Evolutionary conservation across 2,329 filamentous ascomycete genomes (phyloP), one percentile per base, ranked within the genome.

Genomic region (Penicillium frequentans): DNA sequence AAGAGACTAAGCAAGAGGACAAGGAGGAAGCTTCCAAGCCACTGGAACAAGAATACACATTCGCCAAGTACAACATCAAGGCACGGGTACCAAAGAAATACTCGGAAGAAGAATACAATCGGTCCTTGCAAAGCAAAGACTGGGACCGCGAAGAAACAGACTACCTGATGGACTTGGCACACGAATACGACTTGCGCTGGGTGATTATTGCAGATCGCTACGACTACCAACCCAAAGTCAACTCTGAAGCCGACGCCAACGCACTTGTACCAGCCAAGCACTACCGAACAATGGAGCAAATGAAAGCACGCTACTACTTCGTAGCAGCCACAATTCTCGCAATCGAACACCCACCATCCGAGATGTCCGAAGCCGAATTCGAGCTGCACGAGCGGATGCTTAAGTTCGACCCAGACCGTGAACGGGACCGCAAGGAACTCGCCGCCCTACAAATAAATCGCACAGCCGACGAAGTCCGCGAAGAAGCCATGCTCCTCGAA

Each of bases 101-200:
- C 75, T 91, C 85, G 59, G 89, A 96, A 61, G 90, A 93, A 61
- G 89, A 96, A 72, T 99, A 99, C 75, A 84, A 88, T 58, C 82
- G 86, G 56, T 85, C 89, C 60, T 76, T 99, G 50, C 83, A 86
- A 65, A 89, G 82, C 69, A 80, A 85, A 14, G 87, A 93, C 65
- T 99, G 95, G 95, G 88, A 90, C 14, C 91, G 89, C 68, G 89
- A 95, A 67, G 95, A 99, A 76, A 99, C 95, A 9, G 92, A 97
- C 71, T 97, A 97, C 70, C 77, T 99, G 61, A 84, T 98, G 71
- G 79, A 85, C 3, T 73, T 93, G 35, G 90, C 86, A 14, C 83
- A 83, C 56, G 89, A 93, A 47, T 96, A 87, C 70, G 91, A 96
- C 69, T 82, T 96, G 58, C 88, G 95, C 64, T 99, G 95, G 92